Evolutionary conservation across 768 basidiomycete species (phyloP), one percentile per base, ranked within the genome.

Genomic region (Botryobasidium botryosum): DNA sequence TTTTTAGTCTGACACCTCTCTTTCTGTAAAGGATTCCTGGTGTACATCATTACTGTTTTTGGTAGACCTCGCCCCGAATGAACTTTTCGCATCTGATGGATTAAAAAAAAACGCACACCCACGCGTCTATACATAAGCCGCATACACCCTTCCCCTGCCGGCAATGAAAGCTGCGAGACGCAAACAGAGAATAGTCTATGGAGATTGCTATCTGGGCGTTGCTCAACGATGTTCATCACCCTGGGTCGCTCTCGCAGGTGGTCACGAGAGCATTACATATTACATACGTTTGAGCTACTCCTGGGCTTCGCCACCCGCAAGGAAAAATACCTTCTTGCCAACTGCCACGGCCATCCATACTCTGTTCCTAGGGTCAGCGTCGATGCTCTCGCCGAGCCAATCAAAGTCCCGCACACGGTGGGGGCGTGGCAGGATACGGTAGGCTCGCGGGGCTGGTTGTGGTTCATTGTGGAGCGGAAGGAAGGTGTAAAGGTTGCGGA

Each of bases 371-470:
- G n/a, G n/a, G 15, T 21, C 24, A 27, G 24, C 29, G 23, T 42
- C 28, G 18, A 49, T 35, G 77, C 77, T 46, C 75, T 76, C 20
- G 6, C 47, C 43, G 20, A 87, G 60, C 60, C 84, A 86, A 61
- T 86, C 84, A 53, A 87, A 82, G 56, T 82, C 77, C 43, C 70
- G 69, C 27, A 84, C 64, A 49, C 68, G 65, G 57, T 77, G 70
- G 13, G 83, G 83, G 21, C 70, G 70, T 23, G 72, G 65, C 23
- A 68, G 68, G 44, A 86, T 55, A 35, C 60, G 60, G 41, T 84
- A 72, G 6, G 66, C 59, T 13, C 71, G 73, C 23, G 81, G 79
- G 46, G 74, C 70, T 21, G 76, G 18, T 21, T n/a, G 12, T 21
- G 17, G 28, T 35, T 29, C 27, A 13, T 17, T 12, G 26, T n/a